Evolutionary conservation across 208 protist species (phyloP).

Genomic region (Acanthamoeba divionensis): DNA sequence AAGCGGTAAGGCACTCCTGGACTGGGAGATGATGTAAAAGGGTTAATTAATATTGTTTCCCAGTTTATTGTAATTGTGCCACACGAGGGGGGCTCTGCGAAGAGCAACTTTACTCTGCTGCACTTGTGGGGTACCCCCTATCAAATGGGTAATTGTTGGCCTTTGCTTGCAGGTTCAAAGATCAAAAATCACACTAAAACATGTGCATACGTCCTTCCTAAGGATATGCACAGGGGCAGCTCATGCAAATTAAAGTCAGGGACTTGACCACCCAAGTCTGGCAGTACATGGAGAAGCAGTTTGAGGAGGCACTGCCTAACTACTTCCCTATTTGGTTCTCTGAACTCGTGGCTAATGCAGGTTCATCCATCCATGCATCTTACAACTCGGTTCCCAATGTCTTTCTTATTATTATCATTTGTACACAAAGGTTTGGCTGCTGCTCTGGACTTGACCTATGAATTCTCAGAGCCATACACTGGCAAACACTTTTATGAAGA

Average conservation of each 20-base stretch:
- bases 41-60: background rate
- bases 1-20: background rate
- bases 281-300: constrained; percentile 49
- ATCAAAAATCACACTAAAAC: background rate
- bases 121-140: constrained; percentile 59
- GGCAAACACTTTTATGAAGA: constrained; percentile 51
- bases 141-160: background rate
- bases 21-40: background rate
- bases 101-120: constrained; percentile 23
- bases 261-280: constrained; percentile 6
- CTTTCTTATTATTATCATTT: background rate
- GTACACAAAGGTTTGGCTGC: background rate
- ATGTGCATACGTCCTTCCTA: background rate
- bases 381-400: background rate
- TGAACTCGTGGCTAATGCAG: constrained; percentile 39
- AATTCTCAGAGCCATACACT: constrained; percentile 27
- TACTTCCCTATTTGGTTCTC: constrained; percentile 14
- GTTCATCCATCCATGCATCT: background rate
- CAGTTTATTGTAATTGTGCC: background rate
- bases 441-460: constrained; percentile 60
- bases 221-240: constrained; percentile 54
- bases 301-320: background rate
- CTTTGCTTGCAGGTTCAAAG: background rate
- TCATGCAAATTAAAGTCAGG: constrained; percentile 37
- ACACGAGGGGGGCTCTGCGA: background rate